A percentile compares a stretch with the other conserved stretches of the same genome.
Conservation (phyloP, 768 basidiomycete genomes). For the Termitomyces sp. region DNA sequence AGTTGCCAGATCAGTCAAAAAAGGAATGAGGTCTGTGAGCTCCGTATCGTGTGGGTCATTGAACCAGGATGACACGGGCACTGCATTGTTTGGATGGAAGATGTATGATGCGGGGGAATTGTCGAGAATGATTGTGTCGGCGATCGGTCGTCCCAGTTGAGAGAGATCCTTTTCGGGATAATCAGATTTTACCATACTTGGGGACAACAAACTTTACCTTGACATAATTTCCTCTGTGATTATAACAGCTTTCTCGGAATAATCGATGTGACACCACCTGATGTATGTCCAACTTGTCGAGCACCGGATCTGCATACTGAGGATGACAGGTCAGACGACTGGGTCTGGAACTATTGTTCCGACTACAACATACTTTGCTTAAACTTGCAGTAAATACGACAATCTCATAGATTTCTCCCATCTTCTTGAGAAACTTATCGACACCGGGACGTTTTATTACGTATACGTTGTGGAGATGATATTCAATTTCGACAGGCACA, state of each 20-base stretch:
- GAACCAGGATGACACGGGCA: conserved; percentile 99
- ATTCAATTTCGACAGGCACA: conserved; percentile 98
- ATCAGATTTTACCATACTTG: neutral
- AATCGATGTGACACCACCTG: conserved; percentile 90
- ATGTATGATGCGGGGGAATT: conserved; percentile 99
- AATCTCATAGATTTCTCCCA: conserved; percentile 98
- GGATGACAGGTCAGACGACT: conserved; percentile 8
- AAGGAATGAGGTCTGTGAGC: conserved; percentile 91
- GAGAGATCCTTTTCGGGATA: conserved; percentile 77
- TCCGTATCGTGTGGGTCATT: conserved; percentile 99
- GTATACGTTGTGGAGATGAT: conserved; percentile 97
- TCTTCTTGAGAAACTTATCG: conserved; percentile 92
- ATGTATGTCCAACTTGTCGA: conserved; percentile 93
- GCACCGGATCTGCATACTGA: conserved; percentile 96
- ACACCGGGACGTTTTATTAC: conserved; percentile 99
- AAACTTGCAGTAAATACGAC: conserved; percentile 98
- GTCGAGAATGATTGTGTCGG: conserved; percentile 95
- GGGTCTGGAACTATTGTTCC: neutral
- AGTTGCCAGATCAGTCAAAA: conserved; percentile 79
- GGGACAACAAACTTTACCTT: conserved; percentile 52
- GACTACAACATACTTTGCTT: conserved; percentile 71
- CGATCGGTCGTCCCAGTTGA: conserved; percentile 90
- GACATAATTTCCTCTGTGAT: conserved; percentile 98
- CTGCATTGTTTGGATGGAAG: conserved; percentile 98
- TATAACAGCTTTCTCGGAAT: conserved; percentile 98